phyloP scores from a whole-genome alignment of 2,329 filamentous ascomycete species.

The Colletotrichum cereale region DNA sequence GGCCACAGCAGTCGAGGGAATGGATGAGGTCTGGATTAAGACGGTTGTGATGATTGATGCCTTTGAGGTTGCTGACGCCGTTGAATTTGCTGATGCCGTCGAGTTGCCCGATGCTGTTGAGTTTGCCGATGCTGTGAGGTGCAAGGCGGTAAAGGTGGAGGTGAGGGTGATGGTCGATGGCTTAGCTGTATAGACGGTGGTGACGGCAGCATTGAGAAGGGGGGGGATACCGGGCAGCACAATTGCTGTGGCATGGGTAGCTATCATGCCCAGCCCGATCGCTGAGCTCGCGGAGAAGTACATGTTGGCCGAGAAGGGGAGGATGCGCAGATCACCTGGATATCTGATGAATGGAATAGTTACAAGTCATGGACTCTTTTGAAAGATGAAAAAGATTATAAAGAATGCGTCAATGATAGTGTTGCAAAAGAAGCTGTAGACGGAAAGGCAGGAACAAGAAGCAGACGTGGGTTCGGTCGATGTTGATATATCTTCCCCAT shows the following conservation, averaged over 20 bases:
- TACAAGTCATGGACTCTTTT: background rate
- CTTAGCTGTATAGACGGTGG: background rate
- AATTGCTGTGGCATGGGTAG: background rate
- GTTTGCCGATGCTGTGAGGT: background rate
- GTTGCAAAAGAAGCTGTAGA: background rate
- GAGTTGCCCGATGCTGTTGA: background rate
- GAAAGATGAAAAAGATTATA: background rate
- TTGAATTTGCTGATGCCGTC: background rate
- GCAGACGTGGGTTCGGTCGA: background rate
- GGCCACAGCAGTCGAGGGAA: background rate
- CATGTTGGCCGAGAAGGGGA: background rate
- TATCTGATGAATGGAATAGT: background rate
- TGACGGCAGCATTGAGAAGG: background rate
- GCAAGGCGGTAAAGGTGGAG: background rate
- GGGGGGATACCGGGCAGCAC: background rate
- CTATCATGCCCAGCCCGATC: background rate
- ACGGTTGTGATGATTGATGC: background rate
- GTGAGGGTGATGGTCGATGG: background rate
- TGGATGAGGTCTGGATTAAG: background rate
- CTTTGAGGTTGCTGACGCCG: background rate
- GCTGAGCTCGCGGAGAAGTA: background rate
- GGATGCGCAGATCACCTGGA: background rate
- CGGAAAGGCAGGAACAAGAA: too few species aligned
- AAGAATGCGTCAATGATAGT: conserved; percentile 12
- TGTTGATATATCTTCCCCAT: background rate